Percentiles rank a stretch among this genome's conserved stretches.
phyloP scores from a whole-genome alignment of 192 early-diverging fungal genomes.

The Coemansia sp. region DNA sequence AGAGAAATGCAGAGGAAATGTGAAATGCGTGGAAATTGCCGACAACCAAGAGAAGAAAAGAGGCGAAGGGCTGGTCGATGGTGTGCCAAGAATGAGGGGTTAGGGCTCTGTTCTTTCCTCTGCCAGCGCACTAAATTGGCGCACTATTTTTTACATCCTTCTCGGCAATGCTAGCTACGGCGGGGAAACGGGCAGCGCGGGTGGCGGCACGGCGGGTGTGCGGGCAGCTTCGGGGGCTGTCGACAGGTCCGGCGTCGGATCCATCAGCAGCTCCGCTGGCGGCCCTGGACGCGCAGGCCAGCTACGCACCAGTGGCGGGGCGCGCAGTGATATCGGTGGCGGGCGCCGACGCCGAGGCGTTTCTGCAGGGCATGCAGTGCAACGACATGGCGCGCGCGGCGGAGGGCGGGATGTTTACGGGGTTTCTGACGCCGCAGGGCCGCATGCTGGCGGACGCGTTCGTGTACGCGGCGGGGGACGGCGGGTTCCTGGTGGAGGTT shows the following conservation, averaged over 20 bases:
- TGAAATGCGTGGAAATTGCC: too few relatives aligned
- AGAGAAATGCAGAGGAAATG: too few relatives aligned
- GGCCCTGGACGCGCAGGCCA: conserved; percentile 24
- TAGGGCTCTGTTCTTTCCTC: too few relatives aligned
- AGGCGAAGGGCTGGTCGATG: too few relatives aligned
- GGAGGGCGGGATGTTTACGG: conserved; percentile 70
- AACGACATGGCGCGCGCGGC: conserved; percentile 77
- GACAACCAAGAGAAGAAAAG: too few relatives aligned
- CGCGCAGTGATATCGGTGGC: conserved; percentile 61
- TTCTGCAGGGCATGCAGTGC: conserved; percentile 87
- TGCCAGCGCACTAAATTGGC: too few relatives aligned
- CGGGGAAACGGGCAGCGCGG: too few relatives aligned
- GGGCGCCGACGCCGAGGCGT: conserved; percentile 74
- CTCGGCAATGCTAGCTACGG: too few relatives aligned
- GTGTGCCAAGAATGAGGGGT: too few relatives aligned
- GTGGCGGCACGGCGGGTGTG: too few relatives aligned
- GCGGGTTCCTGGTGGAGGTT: conserved; percentile 70
- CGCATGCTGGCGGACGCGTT: conserved; percentile 86
- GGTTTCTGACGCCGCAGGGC: conserved; percentile 83
- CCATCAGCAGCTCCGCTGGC: conserved; percentile 14
- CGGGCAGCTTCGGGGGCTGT: not conserved
- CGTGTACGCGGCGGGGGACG: conserved; percentile 63
- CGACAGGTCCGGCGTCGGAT: not conserved
- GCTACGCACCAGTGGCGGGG: conserved; percentile 53
- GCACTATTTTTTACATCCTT: too few relatives aligned